Evolutionary conservation across 2,329 filamentous ascomycete genomes (phyloP).

Genomic region (Paraconiothyrium brasiliense): DNA sequence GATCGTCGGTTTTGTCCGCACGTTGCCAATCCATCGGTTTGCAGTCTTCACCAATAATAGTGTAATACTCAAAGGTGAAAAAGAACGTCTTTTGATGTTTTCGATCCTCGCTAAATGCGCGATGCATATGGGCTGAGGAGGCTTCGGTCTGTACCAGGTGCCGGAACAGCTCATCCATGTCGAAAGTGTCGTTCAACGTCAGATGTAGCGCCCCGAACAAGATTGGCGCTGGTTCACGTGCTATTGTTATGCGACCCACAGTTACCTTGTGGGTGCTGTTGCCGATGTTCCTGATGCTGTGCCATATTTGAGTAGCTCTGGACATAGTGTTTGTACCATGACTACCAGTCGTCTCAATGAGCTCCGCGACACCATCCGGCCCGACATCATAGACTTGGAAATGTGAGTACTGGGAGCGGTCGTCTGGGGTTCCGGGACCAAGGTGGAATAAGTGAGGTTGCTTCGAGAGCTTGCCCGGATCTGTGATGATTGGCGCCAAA

Average conservation of each 20-base stretch:
- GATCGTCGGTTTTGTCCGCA: conserved; percentile 58
- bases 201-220: conserved; percentile 68
- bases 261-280: conserved; percentile 51
- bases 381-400: conserved; percentile 68
- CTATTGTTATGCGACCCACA: conserved; percentile 68
- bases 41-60: conserved; percentile 65
- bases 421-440: conserved; percentile 53
- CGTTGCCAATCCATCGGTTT: conserved; percentile 69
- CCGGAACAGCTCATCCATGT: conserved; percentile 69
- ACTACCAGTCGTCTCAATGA: conserved; percentile 44
- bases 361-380: conserved; percentile 54
- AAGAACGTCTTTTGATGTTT: conserved; percentile 67
- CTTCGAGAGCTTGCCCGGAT: conserved; percentile 54
- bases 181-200: conserved; percentile 66
- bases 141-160: conserved; percentile 62
- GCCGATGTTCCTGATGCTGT: conserved; percentile 46
- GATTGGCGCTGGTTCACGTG: conserved; percentile 69
- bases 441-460: conserved; percentile 56
- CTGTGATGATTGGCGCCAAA: conserved; percentile 54
- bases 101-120: conserved; percentile 57
- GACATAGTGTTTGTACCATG: conserved; percentile 48
- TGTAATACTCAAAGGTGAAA: conserved; percentile 73
- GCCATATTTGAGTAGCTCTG: conserved; percentile 44
- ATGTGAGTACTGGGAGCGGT: conserved; percentile 56
- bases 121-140: conserved; percentile 59